Percentiles rank a stretch among this genome's conserved stretches.
Evolutionary conservation across 352 stramenopile genomes (phyloP).

Genomic region (Blastocystis sp.): DNA sequence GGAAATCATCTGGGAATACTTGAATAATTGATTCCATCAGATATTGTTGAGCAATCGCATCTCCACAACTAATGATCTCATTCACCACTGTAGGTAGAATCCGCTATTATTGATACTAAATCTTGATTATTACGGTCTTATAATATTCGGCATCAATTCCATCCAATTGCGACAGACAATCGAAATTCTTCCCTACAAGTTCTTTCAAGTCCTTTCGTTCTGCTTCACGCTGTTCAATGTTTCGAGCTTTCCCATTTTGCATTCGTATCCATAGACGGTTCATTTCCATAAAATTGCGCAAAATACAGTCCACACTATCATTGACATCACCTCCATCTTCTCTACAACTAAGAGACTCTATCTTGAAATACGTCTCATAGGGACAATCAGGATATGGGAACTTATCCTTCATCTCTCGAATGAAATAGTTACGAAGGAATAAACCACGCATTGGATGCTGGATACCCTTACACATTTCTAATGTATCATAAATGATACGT

Average conservation of each 20-base stretch:
- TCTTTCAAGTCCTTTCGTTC: constrained; percentile 87
- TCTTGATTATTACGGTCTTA: constrained; percentile 66
- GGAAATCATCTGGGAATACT: constrained; percentile 93
- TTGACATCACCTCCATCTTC: constrained; percentile 68
- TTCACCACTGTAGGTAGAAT: constrained; percentile 84
- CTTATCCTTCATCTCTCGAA: constrained; percentile 68
- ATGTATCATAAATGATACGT: constrained; percentile 90
- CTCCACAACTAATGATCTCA: constrained; percentile 84
- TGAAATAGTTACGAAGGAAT: constrained; percentile 93
- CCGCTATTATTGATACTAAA: neutral
- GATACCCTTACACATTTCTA: constrained; percentile 95
- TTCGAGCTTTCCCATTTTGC: constrained; percentile 75
- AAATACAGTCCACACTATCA: constrained; percentile 87
- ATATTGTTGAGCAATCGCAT: constrained; percentile 93
- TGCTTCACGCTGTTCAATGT: constrained; percentile 73
- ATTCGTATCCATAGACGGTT: constrained; percentile 98
- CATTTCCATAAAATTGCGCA: constrained; percentile 92
- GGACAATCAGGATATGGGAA: constrained; percentile 51
- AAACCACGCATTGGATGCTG: constrained; percentile 92
- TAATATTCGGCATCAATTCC: constrained; percentile 82
- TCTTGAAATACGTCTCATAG: constrained; percentile 26
- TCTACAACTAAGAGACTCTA: neutral
- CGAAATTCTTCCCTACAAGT: constrained; percentile 91
- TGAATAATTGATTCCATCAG: constrained; percentile 95
- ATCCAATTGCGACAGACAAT: constrained; percentile 88